phyloP scores from a whole-genome alignment of 352 stramenopile genomes.

The Elongisporangium senticosum region DNA sequence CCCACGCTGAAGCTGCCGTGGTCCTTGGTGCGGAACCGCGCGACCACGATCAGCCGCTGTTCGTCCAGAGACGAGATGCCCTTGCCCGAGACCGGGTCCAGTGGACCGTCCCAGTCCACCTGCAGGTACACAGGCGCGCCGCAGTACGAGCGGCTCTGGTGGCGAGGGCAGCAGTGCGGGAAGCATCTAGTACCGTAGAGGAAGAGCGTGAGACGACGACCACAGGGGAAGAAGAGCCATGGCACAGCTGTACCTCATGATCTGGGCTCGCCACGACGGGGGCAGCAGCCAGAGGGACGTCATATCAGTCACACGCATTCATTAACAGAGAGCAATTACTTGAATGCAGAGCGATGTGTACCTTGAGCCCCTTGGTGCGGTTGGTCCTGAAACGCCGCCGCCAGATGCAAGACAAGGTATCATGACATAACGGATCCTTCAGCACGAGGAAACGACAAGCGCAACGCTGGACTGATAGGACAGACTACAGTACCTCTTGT shows the following conservation, averaged over 20 bases:
- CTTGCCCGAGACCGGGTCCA: background rate
- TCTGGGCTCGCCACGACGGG: background rate
- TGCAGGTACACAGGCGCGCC: conserved; percentile 31
- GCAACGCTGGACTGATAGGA: no score
- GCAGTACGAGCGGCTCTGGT: conserved; percentile 46
- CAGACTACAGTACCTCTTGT: background rate
- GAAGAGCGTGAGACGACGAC: background rate
- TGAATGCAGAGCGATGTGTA: background rate
- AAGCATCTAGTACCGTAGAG: conserved; percentile 24
- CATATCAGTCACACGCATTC: background rate
- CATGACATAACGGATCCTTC: background rate
- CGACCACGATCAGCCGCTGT: background rate
- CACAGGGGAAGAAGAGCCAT: background rate
- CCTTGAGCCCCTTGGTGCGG: background rate
- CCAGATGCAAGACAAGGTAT: background rate
- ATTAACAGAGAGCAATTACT: background rate
- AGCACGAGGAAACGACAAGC: no score
- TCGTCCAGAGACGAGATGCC: background rate
- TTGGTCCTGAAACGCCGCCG: background rate
- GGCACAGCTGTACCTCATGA: background rate
- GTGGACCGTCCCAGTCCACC: conserved; percentile 1
- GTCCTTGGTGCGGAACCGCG: conserved; percentile 2
- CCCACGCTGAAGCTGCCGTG: background rate
- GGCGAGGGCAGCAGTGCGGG: conserved; percentile 46
- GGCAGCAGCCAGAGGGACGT: background rate